phyloP scores from a whole-genome alignment of 331 rosid genomes.

The Spiraea crenata region DNA sequence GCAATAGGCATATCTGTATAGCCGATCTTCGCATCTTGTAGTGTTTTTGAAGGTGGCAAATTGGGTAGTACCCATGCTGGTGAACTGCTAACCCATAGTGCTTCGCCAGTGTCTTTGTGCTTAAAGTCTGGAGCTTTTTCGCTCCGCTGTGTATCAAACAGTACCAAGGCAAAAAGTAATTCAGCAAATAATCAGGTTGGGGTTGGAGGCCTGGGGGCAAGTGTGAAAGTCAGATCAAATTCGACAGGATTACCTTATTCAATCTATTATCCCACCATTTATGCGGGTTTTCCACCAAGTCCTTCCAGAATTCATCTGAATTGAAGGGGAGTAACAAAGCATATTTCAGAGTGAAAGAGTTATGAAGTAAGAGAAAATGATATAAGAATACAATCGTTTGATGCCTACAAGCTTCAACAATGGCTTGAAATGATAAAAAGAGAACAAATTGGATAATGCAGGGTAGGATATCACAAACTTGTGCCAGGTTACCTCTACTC shows the following conservation, averaged over 20 bases:
- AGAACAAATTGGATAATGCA: neutral
- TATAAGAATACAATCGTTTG: neutral
- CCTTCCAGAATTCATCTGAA: slow-evolving; percentile 54
- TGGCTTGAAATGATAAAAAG: neutral
- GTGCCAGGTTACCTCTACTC: slow-evolving; percentile 35
- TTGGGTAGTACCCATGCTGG: slow-evolving; percentile 58
- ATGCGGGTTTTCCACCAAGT: slow-evolving; percentile 50
- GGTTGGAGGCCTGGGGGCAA: slow-evolving; percentile 4
- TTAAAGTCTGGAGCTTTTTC: slow-evolving; percentile 57
- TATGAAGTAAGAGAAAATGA: neutral
- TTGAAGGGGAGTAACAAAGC: slow-evolving; percentile 15
- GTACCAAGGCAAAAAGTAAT: slow-evolving; percentile 7
- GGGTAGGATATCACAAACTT: neutral
- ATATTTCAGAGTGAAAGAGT: neutral
- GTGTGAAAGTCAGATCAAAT: neutral
- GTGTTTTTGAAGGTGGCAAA: slow-evolving; percentile 44
- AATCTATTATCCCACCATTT: slow-evolving; percentile 79
- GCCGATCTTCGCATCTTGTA: slow-evolving; percentile 10
- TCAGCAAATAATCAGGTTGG: neutral
- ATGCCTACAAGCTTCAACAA: neutral
- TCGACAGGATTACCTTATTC: slow-evolving; percentile 42
- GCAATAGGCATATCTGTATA: slow-evolving; percentile 12
- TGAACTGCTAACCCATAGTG: slow-evolving; percentile 44
- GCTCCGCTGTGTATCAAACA: slow-evolving; percentile 34
- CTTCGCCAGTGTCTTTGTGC: slow-evolving; percentile 67